Base-by-base conservation (phyloP, 2,329 filamentous ascomycete genomes). In the Colletotrichum melonis region DNA sequence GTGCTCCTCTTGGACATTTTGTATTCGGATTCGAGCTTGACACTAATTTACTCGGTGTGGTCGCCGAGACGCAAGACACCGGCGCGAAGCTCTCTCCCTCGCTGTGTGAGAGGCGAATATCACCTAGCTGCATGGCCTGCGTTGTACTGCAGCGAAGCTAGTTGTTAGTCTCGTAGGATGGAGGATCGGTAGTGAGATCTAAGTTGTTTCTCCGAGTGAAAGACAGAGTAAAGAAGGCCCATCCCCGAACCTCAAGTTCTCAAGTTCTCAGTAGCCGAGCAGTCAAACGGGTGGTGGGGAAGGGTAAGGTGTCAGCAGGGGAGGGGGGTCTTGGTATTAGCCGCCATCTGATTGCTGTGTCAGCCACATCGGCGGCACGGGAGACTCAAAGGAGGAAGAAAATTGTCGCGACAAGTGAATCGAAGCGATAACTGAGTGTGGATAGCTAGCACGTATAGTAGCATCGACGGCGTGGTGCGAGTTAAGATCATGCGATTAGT, bases 1-100 rank as follows among this genome's bases (percentile, higher is more conserved):
- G 67, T 70, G n/a, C 42, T 60, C 19, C 38, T 70, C 35, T 26
- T 70, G 4, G 67, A 24, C 70, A 70, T 73, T 65, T 70, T 73
- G 66, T 64, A 64, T 32, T 55, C 22, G 24, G 22, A 14, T 5
- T 35, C 30, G 19, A n/a, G n/a, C 14, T 58, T 22, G 65, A 38
- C 58, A 59, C 26, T 56, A 35, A 26, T 24, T 46, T 55, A 22
- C 30, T 70, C 54, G 46, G 22, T 60, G 4, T 49, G 30, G 16
- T 42, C 24, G 28, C 19, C 65, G 52, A 52, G 28, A 22, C 32
- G 58, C 16, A 64, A 59, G 46, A 60, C 55, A 60, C 66, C 55
- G 35, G 26, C 46, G 22, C n/a, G 6, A 9, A 69, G 42, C 70
- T 65, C 60, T 65, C 67, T 24, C 26, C 16, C 56, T 70, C 70